Evolutionary conservation across 768 basidiomycete species (phyloP), one percentile per base, ranked within the genome.

Genomic region (Suillus cothurnatus): DNA sequence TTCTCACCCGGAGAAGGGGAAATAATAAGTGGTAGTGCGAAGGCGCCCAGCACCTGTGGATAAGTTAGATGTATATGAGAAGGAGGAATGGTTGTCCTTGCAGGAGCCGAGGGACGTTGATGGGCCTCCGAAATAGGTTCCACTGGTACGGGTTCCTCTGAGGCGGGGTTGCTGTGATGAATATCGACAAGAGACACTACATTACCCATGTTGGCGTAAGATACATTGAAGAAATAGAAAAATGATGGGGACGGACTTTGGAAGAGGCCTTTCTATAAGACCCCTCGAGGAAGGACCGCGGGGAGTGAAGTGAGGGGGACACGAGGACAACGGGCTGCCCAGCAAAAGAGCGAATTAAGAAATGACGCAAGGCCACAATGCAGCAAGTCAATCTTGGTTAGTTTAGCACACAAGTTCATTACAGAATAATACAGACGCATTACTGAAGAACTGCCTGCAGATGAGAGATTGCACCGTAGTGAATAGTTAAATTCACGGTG

Each of bases 1-100:
- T 78, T 78, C 50, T 80, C 78, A 64, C 78, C 71, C 70, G 74
- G 66, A 66, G 63, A 71, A 26, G 77, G 76, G 2, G 80, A 74
- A 39, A 80, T 77, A 50, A 43, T 57, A 17, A 81, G 73, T 4
- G 79, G 70, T 53, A 73, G 67, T 2, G 68, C 61, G 52, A 72
- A 76, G 63, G 69, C 73, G 64, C 71, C 69, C 64, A 76, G 66
- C 62, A 75, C 77, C 63, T 76, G 76, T 55, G 78, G 73, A 53
- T 73, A 74, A 52, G 74, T 67, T 61, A 79, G 62, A 65, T 65
- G 71, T 66, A 78, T 79, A 68, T 74, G 80, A 36, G 72, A 78
- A 71, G 72, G 79, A 67, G 75, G 75, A 62, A 62, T 45, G 21
- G 66, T 26, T 1, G 64, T 47, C 64, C 71, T 74, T 15, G 68